Conservation (phyloP, 2,329 filamentous ascomycete genomes). For the Phyllosticta capitalensis region DNA sequence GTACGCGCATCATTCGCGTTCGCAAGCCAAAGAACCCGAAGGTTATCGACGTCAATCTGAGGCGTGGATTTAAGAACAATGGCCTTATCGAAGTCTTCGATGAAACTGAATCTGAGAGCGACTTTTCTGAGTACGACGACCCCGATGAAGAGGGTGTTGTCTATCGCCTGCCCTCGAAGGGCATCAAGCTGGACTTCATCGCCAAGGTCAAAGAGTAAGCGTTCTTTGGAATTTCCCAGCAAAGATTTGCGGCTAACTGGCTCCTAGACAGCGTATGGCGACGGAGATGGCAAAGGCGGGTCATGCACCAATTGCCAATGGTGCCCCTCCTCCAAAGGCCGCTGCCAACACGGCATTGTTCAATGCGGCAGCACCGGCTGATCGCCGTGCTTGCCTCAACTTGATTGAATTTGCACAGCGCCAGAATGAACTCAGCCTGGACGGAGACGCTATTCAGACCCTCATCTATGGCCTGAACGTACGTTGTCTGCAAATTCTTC, state of each 20-base stretch:
- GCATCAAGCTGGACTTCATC: slow-evolving; percentile 51
- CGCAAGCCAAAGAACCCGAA: slow-evolving; percentile 42
- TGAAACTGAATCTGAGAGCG: slow-evolving; percentile 33
- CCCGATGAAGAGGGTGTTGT: slow-evolving; percentile 30
- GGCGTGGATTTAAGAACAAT: slow-evolving; percentile 52
- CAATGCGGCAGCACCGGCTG: slow-evolving; percentile 34
- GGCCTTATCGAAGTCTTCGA: slow-evolving; percentile 39
- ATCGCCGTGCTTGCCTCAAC: slow-evolving; percentile 58
- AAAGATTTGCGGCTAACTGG: not conserved
- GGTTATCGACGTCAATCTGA: slow-evolving; percentile 38
- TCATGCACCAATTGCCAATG: slow-evolving; percentile 17
- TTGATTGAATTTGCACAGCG: slow-evolving; percentile 49
- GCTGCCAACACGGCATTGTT: not conserved
- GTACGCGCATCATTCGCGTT: slow-evolving; percentile 20
- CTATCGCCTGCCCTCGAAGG: slow-evolving; percentile 36
- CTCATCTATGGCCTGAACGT: slow-evolving; percentile 56
- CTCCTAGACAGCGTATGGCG: not conserved
- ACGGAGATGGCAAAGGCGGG: slow-evolving; percentile 10
- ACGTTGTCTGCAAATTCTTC: slow-evolving; percentile 28
- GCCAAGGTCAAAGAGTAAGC: slow-evolving; percentile 43
- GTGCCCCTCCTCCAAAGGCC: slow-evolving; percentile 2
- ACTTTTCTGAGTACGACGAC: slow-evolving; percentile 34
- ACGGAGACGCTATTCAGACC: slow-evolving; percentile 34
- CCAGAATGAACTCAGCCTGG: slow-evolving; percentile 41
- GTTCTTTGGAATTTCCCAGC: not conserved